Conservation (phyloP, 2,329 filamentous ascomycete genomes). For the Fusarium xyrophilum region DNA sequence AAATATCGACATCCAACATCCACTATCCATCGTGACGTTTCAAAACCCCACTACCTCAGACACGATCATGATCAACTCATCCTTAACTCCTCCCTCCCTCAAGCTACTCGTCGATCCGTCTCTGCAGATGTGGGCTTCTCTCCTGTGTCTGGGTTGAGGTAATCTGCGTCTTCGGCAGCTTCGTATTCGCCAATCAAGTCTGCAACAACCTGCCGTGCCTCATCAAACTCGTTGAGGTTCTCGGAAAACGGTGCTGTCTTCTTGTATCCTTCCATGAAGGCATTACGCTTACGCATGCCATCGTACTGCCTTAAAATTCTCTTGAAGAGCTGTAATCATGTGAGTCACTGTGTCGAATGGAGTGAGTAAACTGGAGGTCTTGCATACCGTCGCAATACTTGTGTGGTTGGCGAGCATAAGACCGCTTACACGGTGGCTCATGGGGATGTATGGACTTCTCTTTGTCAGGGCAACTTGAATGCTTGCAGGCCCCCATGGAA, state of each 20-base stretch:
- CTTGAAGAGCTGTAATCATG: constrained; percentile 75
- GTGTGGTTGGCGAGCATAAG: constrained; percentile 99
- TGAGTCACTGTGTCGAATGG: neutral
- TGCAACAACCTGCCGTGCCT: constrained; percentile 87
- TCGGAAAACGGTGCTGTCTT: constrained; percentile 93
- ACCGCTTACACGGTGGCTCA: constrained; percentile 92
- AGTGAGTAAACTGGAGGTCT: neutral
- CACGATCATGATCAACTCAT: neutral
- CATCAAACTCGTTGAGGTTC: constrained; percentile 92
- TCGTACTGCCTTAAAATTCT: constrained; percentile 93
- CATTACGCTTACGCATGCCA: constrained; percentile 92
- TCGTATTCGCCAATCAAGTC: constrained; percentile 95
- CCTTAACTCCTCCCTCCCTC: neutral
- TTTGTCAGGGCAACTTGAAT: constrained; percentile 98
- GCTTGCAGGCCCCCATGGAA: constrained; percentile 96
- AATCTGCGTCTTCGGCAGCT: constrained; percentile 88
- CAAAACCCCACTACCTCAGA: constrained; percentile 9
- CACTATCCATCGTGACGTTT: constrained; percentile 21
- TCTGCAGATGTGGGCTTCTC: constrained; percentile 61
- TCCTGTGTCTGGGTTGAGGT: constrained; percentile 76
- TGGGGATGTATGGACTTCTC: constrained; percentile 93
- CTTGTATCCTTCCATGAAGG: constrained; percentile 95
- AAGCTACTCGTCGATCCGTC: constrained; percentile 58
- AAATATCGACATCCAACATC: constrained; percentile 31
- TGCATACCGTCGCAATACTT: constrained; percentile 82